A percentile compares a stretch with the other conserved stretches of the same genome.
These are phyloP conservation scores for Pinus albicaulis DNA, from an alignment of 75 land plant genomes.

Conservation along the genomic window DNA sequence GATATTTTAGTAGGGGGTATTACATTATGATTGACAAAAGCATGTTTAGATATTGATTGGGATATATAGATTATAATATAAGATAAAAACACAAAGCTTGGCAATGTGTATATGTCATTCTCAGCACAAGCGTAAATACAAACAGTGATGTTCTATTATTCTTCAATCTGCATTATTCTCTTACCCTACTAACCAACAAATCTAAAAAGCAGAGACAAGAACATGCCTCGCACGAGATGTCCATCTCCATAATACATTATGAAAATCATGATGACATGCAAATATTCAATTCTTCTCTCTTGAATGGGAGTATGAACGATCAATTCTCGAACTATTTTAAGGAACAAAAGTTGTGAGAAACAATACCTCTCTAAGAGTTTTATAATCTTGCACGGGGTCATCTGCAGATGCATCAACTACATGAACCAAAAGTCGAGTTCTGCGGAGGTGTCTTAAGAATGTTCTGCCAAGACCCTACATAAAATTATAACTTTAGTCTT, in stretches of 20 bases:
- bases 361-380: constrained; percentile 80
- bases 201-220: not conserved
- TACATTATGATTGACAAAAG: too few relatives aligned
- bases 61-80: too few relatives aligned
- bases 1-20: too few relatives aligned
- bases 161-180: not conserved
- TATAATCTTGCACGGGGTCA: constrained; percentile 86
- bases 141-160: not conserved
- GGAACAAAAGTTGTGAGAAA: not conserved
- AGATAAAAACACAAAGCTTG: too few relatives aligned
- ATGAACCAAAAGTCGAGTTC: constrained; percentile 86
- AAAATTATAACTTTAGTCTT: not conserved
- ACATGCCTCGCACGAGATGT: not conserved
- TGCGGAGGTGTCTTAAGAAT: constrained; percentile 86
- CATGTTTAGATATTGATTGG: too few relatives aligned
- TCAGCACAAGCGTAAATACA: too few relatives aligned
- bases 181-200: not conserved
- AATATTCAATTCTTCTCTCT: not conserved
- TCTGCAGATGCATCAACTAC: constrained; percentile 95
- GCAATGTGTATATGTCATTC: too few relatives aligned
- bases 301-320: not conserved
- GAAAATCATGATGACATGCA: not conserved
- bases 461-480: constrained; percentile 87
- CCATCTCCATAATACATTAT: not conserved
- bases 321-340: not conserved